Percentiles rank a stretch among this genome's conserved stretches.
These are phyloP conservation scores for Citrus glauca DNA, from an alignment of 345 rosid species.

Conservation along the genomic window DNA sequence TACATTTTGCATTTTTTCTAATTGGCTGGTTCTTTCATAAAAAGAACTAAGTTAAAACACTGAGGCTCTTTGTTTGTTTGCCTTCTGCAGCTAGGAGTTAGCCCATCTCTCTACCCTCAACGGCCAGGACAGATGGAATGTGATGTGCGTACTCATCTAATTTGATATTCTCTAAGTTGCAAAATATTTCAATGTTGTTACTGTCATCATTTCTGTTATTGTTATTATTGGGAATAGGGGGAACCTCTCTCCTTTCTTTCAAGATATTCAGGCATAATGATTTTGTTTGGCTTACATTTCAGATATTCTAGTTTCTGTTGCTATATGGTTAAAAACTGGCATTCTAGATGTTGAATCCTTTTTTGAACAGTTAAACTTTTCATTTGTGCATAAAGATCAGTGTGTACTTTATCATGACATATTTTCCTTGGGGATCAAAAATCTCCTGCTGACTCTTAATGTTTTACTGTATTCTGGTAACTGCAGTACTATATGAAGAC, in stretches of 20 bases:
- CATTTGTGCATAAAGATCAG: background rate
- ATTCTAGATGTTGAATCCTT: background rate
- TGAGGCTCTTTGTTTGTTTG: slow-evolving; percentile 26
- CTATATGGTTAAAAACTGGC: background rate
- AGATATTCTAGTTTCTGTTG: background rate
- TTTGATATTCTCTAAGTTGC: background rate
- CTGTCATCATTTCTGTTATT: background rate
- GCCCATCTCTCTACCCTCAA: slow-evolving; percentile 64
- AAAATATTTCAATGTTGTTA: background rate
- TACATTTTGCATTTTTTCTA: background rate
- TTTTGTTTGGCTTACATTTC: background rate
- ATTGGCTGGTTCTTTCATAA: background rate
- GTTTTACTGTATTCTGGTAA: background rate
- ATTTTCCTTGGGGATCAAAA: background rate
- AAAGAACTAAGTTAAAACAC: slow-evolving; percentile 15
- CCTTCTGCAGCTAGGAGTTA: slow-evolving; percentile 54
- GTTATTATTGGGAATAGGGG: background rate
- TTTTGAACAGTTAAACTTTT: background rate
- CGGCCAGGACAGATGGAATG: slow-evolving; percentile 89
- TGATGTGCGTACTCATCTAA: slow-evolving; percentile 53
- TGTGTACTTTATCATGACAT: background rate
- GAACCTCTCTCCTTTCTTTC: background rate
- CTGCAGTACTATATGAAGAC: slow-evolving; percentile 89
- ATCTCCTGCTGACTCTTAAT: background rate
- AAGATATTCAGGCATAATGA: background rate